Base-by-base conservation (phyloP, 208 protist genomes). In the Trypanosoma scelopori region DNA sequence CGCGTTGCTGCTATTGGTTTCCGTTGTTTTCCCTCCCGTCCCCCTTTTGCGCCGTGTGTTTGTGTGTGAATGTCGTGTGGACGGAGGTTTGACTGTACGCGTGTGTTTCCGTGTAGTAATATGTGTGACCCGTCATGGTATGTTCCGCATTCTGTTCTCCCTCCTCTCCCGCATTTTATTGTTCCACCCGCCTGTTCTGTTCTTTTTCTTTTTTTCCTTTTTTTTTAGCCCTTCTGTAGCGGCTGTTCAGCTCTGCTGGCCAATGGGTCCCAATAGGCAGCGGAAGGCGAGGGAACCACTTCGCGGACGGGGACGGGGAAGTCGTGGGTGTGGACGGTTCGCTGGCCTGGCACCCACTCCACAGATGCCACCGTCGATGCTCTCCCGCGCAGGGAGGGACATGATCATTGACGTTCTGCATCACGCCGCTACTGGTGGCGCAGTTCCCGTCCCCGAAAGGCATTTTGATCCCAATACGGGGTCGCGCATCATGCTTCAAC, bases 381-480 rank as follows among this genome's bases (percentile, higher is more conserved):
- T 93, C 25, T 84, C 85, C 46, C 78, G 67, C 28, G 82, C 85
- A 1, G 78, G 79, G 6, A 69, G 82, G 18, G 91, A 96, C 9
- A 76, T 96, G 30, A 88, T 96, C 45, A 87, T 93, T 56, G 91
- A 96, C 58, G 91, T 96, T 20, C 79, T 96, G 43, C 87, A 92
- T 41, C 91, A 96, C 74, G 87, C 86, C 27, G 91, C 87, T 2
- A 90, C 76, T 4, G 84, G 82, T n/a, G 91, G 91, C 16, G 76
- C 61, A 35, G 84, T 92, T 35, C 84, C 87, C 7, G 86, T 96
- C 52, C 74, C 91, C 9, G 85, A 92, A 71, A 85, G 84, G 61
- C 91, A 96, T 74, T 96, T 96, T 65, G 82, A 96, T 52, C 45
- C 78, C 20, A 81, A 74, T 11, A 58, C 79, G 12, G 77, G 75